Base-by-base conservation (phyloP, 495 filamentous ascomycete genomes). In the Aspergillus indologenus region DNA sequence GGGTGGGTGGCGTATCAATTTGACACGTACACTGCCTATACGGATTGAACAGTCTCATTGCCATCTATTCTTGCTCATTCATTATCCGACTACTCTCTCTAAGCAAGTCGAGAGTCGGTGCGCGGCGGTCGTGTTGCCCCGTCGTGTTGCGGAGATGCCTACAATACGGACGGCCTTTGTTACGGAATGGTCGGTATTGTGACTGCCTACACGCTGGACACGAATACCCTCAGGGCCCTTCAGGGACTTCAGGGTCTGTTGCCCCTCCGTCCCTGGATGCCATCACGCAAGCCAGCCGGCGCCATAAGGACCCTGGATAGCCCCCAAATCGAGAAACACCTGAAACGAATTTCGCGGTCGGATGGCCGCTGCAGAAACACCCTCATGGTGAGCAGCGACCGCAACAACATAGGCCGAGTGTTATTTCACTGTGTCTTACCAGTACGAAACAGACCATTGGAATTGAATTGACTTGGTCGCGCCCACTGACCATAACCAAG, bases 221-320 rank as follows among this genome's bases (percentile, higher is more conserved):
- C 23, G 23, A 51, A 29, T 24, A 31, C 48, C 48, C 18, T 31
- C 17, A 51, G 23, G 48, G 48, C 18, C 24, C 15, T 24, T 17
- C 48, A 51, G 48, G 48, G 29, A 24, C 48, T 29, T 31, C 17
- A 51, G 23, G 48, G 48, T 34, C 24, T 31, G 24, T 31, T 19
- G 23, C 48, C 48, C 48, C 48, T 51, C 48, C 15, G 48, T 51
- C 48, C 48, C 48, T 51, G 24, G 29, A 51, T 51, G 23, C 24
- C 48, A 51, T 29, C 22, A 29, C 17, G 31, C 24, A 51, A 18
- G n/a, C 48, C 48, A 51, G 18, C 48, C 48, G 48, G 15, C 23
- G 48, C 48, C 34, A 40, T 3, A 11, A 40, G 18, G 48, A 51
- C 48, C 48, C 48, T 51, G 48, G 23, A 51, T 29, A 19, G 47